Evolutionary conservation across 495 filamentous ascomycete genomes (phyloP).

Genomic region (Articulospora tetracladia): DNA sequence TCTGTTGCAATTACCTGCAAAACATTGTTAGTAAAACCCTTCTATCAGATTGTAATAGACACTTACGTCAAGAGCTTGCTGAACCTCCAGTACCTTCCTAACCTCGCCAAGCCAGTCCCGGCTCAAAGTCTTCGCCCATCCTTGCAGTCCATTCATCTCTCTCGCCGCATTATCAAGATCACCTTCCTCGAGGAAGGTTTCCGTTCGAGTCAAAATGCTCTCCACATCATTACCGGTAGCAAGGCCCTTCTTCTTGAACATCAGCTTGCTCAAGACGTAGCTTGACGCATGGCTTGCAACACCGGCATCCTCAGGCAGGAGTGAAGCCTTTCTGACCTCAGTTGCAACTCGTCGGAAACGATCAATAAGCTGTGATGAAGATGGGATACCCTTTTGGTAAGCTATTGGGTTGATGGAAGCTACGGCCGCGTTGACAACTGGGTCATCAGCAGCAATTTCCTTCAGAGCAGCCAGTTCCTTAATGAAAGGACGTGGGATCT

Average conservation of each 20-base stretch:
- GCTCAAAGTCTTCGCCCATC: constrained; percentile 92
- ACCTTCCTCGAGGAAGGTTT: constrained; percentile 86
- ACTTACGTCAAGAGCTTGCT: constrained; percentile 91
- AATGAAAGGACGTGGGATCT: constrained; percentile 78
- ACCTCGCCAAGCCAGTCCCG: constrained; percentile 90
- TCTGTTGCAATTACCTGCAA: constrained; percentile 56
- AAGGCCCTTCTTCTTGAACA: constrained; percentile 91
- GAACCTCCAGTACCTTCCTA: constrained; percentile 84
- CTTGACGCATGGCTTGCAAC: constrained; percentile 90
- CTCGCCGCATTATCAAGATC: constrained; percentile 85
- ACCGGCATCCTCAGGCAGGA: constrained; percentile 89
- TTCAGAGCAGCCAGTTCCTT: constrained; percentile 90
- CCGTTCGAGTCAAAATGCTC: constrained; percentile 83
- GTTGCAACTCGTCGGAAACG: constrained; percentile 91
- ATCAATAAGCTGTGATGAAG: constrained; percentile 79
- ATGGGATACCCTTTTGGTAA: constrained; percentile 89
- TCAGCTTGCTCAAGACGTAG: constrained; percentile 79
- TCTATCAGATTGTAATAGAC: constrained; percentile 11
- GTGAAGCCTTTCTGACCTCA: constrained; percentile 89
- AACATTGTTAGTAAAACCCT: neutral
- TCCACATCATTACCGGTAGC: constrained; percentile 89
- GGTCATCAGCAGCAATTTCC: constrained; percentile 77
- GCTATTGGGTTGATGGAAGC: constrained; percentile 89
- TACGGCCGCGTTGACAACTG: constrained; percentile 86
- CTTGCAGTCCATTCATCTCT: constrained; percentile 88